Evolutionary conservation across 1,284 basidiomycete genomes (phyloP).

Genomic region (Malassezia cuniculi): DNA sequence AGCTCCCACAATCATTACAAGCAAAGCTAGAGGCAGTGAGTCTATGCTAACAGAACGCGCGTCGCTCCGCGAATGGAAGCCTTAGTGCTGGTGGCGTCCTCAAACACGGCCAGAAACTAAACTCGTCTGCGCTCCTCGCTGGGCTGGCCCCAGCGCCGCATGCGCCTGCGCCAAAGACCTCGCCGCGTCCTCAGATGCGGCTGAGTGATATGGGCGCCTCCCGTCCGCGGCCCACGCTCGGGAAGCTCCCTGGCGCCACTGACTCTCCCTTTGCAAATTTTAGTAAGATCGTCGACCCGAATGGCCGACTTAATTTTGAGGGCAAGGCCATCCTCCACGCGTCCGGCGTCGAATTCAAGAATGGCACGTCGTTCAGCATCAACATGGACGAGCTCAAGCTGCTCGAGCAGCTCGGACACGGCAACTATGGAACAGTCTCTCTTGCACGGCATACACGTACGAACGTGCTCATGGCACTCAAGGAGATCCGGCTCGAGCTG

Average conservation of each 20-base stretch:
- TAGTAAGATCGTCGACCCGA: constrained; percentile 90
- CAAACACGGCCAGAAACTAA: constrained; percentile 26
- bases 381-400: constrained; percentile 90
- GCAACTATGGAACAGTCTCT: constrained; percentile 95
- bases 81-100: constrained; percentile 13
- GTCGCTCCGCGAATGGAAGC: constrained; percentile 12
- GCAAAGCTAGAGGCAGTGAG: constrained; percentile 79
- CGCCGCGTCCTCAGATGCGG: constrained; percentile 24
- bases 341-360: constrained; percentile 84
- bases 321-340: constrained; percentile 87
- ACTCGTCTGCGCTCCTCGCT: constrained; percentile 22
- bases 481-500: constrained; percentile 96
- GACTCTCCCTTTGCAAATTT: constrained; percentile 81
- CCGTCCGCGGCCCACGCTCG: constrained; percentile 1
- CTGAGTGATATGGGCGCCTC: constrained; percentile 34
- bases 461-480: constrained; percentile 96
- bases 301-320: constrained; percentile 79
- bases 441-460: constrained; percentile 87
- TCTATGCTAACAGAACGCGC: constrained; percentile 23
- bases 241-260: constrained; percentile 37
- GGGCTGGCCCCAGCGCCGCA: constrained; percentile 1
- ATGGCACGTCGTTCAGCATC: constrained; percentile 81
- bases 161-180: constrained; percentile 3
- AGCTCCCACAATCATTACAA: constrained; percentile 65
- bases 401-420: constrained; percentile 73